Percentiles rank a stretch among this genome's conserved stretches.
Evolutionary conservation across 2,329 filamentous ascomycete genomes (phyloP).

Genomic region (Aspergillus floridensis): DNA sequence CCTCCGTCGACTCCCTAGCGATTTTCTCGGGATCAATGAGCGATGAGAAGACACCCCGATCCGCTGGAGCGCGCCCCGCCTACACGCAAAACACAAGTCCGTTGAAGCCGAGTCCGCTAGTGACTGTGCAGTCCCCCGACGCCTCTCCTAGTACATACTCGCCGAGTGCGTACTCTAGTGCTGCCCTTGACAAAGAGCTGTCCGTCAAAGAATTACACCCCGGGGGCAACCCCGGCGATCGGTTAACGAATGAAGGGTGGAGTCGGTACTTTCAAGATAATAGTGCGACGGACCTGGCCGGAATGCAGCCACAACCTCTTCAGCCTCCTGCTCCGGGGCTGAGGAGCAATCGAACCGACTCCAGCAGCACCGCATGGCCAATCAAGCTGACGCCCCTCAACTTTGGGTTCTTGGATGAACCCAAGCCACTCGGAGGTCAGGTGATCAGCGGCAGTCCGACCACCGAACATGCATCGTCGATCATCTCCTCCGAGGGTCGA

Average conservation of each 20-base stretch:
- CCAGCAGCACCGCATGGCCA: constrained; percentile 38
- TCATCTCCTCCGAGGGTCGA: constrained; percentile 22
- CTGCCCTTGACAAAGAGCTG: constrained; percentile 20
- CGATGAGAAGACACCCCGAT: constrained; percentile 33
- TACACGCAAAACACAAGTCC: constrained; percentile 20
- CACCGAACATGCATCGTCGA: constrained; percentile 33
- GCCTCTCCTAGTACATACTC: constrained; percentile 23
- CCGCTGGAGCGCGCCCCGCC: constrained; percentile 19
- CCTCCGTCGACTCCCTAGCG: constrained; percentile 40
- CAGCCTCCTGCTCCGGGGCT: constrained; percentile 25
- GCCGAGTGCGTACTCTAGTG: constrained; percentile 22
- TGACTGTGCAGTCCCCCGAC: constrained; percentile 31
- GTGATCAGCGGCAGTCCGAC: constrained; percentile 46
- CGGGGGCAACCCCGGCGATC: constrained; percentile 32
- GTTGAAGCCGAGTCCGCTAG: constrained; percentile 27
- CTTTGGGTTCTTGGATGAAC: constrained; percentile 37
- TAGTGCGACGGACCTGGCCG: constrained; percentile 24
- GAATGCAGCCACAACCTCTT: constrained; percentile 19
- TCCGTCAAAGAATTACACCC: constrained; percentile 16
- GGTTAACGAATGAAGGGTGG: constrained; percentile 49
- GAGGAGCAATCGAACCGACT: constrained; percentile 36
- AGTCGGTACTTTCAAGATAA: constrained; percentile 48
- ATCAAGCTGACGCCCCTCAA: constrained; percentile 37
- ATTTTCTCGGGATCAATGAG: constrained; percentile 40
- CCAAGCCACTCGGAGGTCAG: constrained; percentile 36